Evolutionary conservation across 805 yeast genomes (phyloP).

Genomic region (Kurtzmaniella fragi): DNA sequence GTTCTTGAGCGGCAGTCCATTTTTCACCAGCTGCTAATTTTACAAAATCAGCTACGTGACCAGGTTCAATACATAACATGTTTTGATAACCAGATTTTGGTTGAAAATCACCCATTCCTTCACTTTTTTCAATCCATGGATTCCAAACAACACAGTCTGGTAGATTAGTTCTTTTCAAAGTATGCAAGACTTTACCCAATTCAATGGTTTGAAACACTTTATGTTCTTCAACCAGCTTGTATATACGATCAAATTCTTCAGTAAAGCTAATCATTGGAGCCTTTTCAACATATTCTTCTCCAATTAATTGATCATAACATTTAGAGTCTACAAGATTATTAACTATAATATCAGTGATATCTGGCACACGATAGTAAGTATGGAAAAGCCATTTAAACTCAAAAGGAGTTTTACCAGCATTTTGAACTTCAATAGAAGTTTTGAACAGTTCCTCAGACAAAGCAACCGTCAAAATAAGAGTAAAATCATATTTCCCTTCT

Average conservation of each 20-base stretch:
- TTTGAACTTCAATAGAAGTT: constrained; percentile 72
- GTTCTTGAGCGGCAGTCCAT: constrained; percentile 70
- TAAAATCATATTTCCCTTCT: constrained; percentile 56
- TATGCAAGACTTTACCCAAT: constrained; percentile 65
- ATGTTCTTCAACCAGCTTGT: constrained; percentile 51
- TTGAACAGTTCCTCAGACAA: constrained; percentile 54
- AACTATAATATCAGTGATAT: constrained; percentile 72
- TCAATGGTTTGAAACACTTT: constrained; percentile 65
- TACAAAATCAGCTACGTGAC: constrained; percentile 70
- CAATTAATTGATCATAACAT: constrained; percentile 73
- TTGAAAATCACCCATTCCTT: constrained; percentile 78
- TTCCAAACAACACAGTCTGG: constrained; percentile 90
- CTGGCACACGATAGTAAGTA: constrained; percentile 73
- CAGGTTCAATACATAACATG: constrained; percentile 96
- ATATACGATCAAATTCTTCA: constrained; percentile 83
- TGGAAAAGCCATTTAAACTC: constrained; percentile 95
- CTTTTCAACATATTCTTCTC: constrained; percentile 58
- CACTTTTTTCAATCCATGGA: constrained; percentile 88
- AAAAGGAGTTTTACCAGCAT: constrained; percentile 59
- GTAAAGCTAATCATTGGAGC: constrained; percentile 70
- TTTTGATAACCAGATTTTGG: constrained; percentile 80
- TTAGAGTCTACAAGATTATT: constrained; percentile 70
- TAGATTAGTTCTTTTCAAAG: constrained; percentile 59
- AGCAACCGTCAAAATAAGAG: constrained; percentile 64
- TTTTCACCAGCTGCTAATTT: constrained; percentile 61